Evolutionary conservation across 2,329 filamentous ascomycete species (phyloP), one percentile per base, ranked within the genome.

Genomic region (Pseudocercospora crystallina): DNA sequence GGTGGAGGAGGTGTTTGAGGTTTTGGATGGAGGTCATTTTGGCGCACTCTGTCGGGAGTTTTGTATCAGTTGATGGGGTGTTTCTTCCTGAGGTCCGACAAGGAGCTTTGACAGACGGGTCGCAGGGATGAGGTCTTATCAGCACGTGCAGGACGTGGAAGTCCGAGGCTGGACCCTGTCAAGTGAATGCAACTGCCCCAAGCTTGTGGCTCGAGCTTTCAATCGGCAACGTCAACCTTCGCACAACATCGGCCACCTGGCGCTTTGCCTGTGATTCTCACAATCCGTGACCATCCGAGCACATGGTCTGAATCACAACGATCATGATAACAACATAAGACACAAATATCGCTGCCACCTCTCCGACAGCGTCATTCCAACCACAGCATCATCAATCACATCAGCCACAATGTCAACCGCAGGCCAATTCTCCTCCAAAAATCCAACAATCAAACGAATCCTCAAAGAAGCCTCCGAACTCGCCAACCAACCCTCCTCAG

Each of bases 381-480:
- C 29, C 35, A 17, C 3, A 32, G 2, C 44, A 40, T 20, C 43
- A 47, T 3, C 36, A 15, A 40, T 40, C 20, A 33, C 20, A 26
- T 26, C 20, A 26, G 20, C 20, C 3, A 26, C 20, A 26, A 56
- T 87, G 75, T 89, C 86, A 69, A 82, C 85, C 8, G 37, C 26
- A 11, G 36, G 36, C 13, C 38, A 43, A 14, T 49, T 35, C 39
- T 43, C 47, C 17, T 43, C 46, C 62, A 90, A 89, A 68, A 90
- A 86, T 57, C 88, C 89, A 37, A 92, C 89, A 26, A 89, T 94
- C 68, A 86, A 87, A 71, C 87, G 89, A 68, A 94, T 95, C 69
- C 78, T 96, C 66, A 90, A 89, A 72, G 94, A 97, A 83, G 91
- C 92, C 51, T 80, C 87, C 52, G 94, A 97, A 69, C 82, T 99